Evolutionary conservation across 768 basidiomycete species (phyloP).

Genomic region (Lanmaoa rubissima): DNA sequence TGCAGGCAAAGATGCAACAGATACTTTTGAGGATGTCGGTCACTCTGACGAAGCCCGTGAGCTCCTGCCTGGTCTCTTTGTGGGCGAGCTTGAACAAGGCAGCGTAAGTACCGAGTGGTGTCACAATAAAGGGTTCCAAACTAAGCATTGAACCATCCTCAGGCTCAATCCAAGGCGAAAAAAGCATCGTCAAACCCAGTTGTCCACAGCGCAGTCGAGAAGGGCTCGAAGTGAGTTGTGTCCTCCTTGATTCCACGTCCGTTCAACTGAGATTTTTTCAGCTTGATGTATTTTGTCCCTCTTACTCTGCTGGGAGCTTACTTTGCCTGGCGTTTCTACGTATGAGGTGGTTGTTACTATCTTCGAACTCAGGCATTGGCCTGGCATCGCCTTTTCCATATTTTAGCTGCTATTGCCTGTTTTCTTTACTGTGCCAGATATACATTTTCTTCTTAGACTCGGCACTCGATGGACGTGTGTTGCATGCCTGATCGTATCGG

Average conservation of each 20-base stretch:
- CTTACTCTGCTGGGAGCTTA: conserved; percentile 77
- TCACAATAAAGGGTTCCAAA: not conserved
- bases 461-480: not conserved
- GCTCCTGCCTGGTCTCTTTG: conserved; percentile 71
- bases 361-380: not conserved
- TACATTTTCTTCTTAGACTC: conserved; percentile 8
- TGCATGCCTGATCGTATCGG: not conserved
- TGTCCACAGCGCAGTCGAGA: conserved; percentile 50
- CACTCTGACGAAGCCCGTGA: conserved; percentile 97
- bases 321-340: conserved; percentile 84
- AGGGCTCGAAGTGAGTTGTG: conserved; percentile 61
- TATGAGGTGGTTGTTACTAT: conserved; percentile 13
- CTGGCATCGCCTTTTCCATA: conserved; percentile 6
- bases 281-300: conserved; percentile 83
- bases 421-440: conserved; percentile 20
- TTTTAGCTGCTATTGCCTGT: conserved; percentile 9
- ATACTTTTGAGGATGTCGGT: conserved; percentile 98
- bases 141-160: not conserved
- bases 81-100: conserved; percentile 79
- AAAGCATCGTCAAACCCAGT: conserved; percentile 42
- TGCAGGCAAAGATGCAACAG: conserved; percentile 91
- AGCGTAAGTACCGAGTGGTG: conserved; percentile 44
- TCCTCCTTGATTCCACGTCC: not conserved
- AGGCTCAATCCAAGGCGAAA: conserved; percentile 55
- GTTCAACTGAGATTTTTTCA: conserved; percentile 27